Base-by-base conservation (phyloP, 306 rosid species). In the Hippophae rhamnoides region DNA sequence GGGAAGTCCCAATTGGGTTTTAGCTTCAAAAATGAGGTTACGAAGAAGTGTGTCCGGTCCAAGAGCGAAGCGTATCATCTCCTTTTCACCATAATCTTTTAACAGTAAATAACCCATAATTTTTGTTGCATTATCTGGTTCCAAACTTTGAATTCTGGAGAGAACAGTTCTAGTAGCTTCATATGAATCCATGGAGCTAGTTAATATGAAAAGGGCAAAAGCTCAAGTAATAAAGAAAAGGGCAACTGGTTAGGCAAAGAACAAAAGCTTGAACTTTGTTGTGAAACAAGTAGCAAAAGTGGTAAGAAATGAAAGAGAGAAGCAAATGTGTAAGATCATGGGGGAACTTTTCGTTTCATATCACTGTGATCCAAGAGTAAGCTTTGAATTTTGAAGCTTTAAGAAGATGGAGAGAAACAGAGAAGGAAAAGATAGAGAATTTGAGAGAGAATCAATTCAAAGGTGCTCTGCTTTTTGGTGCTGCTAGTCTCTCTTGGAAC, bases 51-150 rank as follows among this genome's bases (percentile, higher is more conserved):
- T 57, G 68, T 90, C 98, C 0, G 96, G 87, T 5, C 84, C 80
- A 41, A 67, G 78, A n/a, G 89, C 94, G 25, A 90, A 57, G 0
- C 92, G 84, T 11, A 87, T 65, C 54, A 90, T 63, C 48, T 90
- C 98, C 67, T 75, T 78, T 41, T 90, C 89, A 3, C 89, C 82
- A 2, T 85, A 82, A 72, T 75, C 85, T 58, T 81, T 79, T 60
- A 90, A 81, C 41, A 90, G 72, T 47, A 90, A 81, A 53, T 54
- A 83, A 44, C 98, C 98, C 98, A 90, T 85, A 75, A 90, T 90
- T 78, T 85, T 90, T 0, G 94, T 77, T 7, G 98, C 96, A 70
- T 81, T 76, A 25, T 90, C 98, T 6, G 96, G 94, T 26, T 90
- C 98, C 53, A 87, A 54, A 57, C 51, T 70, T 54, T 85, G 89